Evolutionary conservation across 2,329 filamentous ascomycete species (phyloP).

Genomic region (Verticillium dahliae): DNA sequence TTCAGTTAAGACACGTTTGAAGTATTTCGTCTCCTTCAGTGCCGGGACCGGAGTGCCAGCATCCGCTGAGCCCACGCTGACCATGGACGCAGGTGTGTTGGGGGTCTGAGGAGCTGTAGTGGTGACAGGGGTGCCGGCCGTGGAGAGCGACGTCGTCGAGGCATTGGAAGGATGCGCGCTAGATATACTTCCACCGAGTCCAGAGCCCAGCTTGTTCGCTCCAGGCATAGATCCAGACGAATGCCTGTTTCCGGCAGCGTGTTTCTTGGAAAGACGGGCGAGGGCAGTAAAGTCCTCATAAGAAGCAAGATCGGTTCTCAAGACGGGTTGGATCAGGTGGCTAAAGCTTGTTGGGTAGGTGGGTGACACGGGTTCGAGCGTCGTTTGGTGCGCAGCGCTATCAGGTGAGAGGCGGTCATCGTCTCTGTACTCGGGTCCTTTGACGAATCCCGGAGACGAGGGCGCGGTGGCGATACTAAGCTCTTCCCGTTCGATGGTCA

Average conservation of each 20-base stretch:
- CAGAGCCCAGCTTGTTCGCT: slow-evolving; percentile 36
- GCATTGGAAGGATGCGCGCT: slow-evolving; percentile 47
- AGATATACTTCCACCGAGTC: slow-evolving; percentile 39
- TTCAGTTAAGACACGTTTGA: slow-evolving; percentile 80
- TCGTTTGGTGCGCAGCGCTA: slow-evolving; percentile 24
- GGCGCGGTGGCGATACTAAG: slow-evolving; percentile 66
- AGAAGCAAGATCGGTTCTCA: slow-evolving; percentile 72
- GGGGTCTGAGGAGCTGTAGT: slow-evolving; percentile 52
- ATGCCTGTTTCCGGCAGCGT: slow-evolving; percentile 52
- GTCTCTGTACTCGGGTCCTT: slow-evolving; percentile 51
- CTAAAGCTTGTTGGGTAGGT: slow-evolving; percentile 66
- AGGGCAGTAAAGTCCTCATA: slow-evolving; percentile 84
- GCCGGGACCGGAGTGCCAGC: slow-evolving; percentile 39
- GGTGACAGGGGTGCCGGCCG: slow-evolving; percentile 36
- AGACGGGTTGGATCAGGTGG: slow-evolving; percentile 74
- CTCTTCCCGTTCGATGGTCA: slow-evolving; percentile 69
- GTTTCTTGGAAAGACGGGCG: slow-evolving; percentile 58
- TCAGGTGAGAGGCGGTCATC: slow-evolving; percentile 31
- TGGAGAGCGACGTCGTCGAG: slow-evolving; percentile 53
- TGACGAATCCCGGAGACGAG: slow-evolving; percentile 71
- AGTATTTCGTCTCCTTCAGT: slow-evolving; percentile 88
- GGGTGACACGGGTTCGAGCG: slow-evolving; percentile 37
- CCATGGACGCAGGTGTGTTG: slow-evolving; percentile 47
- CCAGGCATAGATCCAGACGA: slow-evolving; percentile 59
- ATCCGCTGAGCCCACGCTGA: slow-evolving; percentile 35